These are phyloP conservation scores for Verticillium klebahnii DNA, from an alignment of 2,329 filamentous ascomycete species.

Conservation along the genomic window DNA sequence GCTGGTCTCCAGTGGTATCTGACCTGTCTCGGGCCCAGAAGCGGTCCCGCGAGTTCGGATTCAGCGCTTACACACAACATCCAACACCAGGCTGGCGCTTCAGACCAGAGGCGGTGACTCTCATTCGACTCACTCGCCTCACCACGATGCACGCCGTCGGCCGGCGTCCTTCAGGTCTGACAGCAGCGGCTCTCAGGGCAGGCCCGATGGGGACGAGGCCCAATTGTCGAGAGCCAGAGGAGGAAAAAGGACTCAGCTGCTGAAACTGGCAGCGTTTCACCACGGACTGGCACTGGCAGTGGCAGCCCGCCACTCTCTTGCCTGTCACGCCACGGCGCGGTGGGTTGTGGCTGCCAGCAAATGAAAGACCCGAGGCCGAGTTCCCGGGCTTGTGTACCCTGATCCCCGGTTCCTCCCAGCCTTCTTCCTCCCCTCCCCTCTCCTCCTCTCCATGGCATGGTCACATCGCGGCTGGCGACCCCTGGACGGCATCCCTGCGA, in stretches of 20 bases:
- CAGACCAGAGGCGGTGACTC: not conserved
- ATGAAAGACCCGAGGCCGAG: not conserved
- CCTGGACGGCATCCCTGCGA: not conserved
- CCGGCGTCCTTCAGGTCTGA: not conserved
- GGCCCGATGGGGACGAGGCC: not conserved
- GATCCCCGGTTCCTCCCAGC: not conserved
- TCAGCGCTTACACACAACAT: not conserved
- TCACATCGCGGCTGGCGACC: not conserved
- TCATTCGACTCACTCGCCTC: not conserved
- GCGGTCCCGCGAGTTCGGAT: not conserved
- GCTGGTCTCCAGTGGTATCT: not conserved
- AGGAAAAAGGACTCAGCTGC: not conserved
- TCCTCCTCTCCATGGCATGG: not conserved
- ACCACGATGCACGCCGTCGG: not conserved
- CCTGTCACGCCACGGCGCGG: not conserved
- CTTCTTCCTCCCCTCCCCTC: not conserved
- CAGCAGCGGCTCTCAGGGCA: not conserved
- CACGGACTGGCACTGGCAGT: not conserved
- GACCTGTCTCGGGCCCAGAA: not conserved
- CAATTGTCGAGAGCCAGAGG: not conserved
- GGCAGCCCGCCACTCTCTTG: not conserved
- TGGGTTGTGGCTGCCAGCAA: not conserved
- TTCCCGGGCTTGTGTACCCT: not conserved
- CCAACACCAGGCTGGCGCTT: not conserved
- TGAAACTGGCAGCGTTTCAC: conserved; percentile 2